Base-by-base conservation (phyloP, 2,329 filamentous ascomycete species). In the Nemania abortiva region DNA sequence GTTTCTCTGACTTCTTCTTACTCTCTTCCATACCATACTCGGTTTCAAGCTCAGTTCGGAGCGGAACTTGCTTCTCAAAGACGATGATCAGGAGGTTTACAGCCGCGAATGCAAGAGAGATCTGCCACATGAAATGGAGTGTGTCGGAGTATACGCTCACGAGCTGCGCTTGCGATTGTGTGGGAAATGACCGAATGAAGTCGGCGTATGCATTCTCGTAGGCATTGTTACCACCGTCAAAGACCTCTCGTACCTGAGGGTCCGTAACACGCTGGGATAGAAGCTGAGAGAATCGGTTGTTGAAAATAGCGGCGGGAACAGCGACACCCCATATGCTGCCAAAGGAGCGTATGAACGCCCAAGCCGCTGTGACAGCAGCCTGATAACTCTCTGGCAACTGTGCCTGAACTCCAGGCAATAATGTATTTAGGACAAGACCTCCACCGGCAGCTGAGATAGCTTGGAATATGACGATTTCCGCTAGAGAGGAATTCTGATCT, bases 261-360 rank as follows among this genome's bases (percentile, higher is more conserved):
- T 65, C 63, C 1, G 45, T 22, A 31, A 65, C 15, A n/a, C 53
- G 53, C 9, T 39, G 27, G 11, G 22, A 15, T 9, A 65, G 15
- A 34, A 34, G 31, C 1, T 45, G 22, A 24, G 29, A 37, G 20
- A 60, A 42, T 18, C 45, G 47, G 24, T 53, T 56, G 39, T 66
- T 61, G 34, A 83, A 83, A 34, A 83, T 77, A 2, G 77, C 74
- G 0, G 78, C 78, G 1, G 79, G 80, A 9, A 85, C 77, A 0
- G 80, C 77, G 1, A 84, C 78, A 29, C 82, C 83, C 58, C 83
- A 78, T 6, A 82, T 77, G 45, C 76, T 74, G 0, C 83, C 83
- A 10, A 84, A 78, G 9, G 74, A 75, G 6, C 83, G 77, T 61
- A 81, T 74, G 68, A 84, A 85, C 3, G 70, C 68, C 73, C 77